Conservation (phyloP, 2,329 filamentous ascomycete species). For the Phialophora verrucosa region DNA sequence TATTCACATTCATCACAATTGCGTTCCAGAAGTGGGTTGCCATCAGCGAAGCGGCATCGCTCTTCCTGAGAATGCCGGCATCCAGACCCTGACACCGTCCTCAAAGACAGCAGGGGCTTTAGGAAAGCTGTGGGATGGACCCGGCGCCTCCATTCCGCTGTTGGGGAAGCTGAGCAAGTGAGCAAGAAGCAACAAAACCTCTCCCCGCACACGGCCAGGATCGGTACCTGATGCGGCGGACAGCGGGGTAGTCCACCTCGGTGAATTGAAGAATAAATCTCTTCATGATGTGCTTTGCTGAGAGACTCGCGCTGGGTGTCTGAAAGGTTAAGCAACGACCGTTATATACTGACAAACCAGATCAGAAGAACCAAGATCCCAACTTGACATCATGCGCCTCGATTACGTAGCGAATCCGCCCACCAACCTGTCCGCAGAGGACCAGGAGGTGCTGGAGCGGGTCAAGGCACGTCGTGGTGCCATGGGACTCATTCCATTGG, state of each 20-base stretch:
- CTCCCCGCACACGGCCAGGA: conserved; percentile 12
- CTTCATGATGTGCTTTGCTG: neutral
- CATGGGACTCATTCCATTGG: conserved; percentile 58
- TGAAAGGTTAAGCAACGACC: neutral
- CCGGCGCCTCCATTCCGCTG: neutral
- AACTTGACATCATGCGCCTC: conserved; percentile 56
- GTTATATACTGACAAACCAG: neutral
- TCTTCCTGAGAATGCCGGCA: neutral
- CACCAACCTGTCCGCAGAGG: conserved; percentile 46
- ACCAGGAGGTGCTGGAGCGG: conserved; percentile 58
- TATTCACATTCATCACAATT: neutral
- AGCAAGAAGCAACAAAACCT: neutral
- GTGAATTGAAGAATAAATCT: conserved; percentile 1
- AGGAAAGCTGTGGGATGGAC: neutral
- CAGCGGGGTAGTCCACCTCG: neutral
- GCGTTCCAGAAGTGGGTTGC: neutral
- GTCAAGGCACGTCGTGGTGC: conserved; percentile 59
- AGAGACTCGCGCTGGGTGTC: neutral
- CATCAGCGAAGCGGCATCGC: neutral
- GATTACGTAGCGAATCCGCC: conserved; percentile 60
- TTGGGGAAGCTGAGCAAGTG: conserved; percentile 9
- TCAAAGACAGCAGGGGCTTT: neutral
- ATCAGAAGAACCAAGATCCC: neutral
- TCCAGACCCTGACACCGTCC: neutral
- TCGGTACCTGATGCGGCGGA: conserved; percentile 6